A percentile compares a stretch with the other conserved stretches of the same genome.
Evolutionary conservation across 306 rosid species (phyloP).

Genomic region (Dryas drummondii): DNA sequence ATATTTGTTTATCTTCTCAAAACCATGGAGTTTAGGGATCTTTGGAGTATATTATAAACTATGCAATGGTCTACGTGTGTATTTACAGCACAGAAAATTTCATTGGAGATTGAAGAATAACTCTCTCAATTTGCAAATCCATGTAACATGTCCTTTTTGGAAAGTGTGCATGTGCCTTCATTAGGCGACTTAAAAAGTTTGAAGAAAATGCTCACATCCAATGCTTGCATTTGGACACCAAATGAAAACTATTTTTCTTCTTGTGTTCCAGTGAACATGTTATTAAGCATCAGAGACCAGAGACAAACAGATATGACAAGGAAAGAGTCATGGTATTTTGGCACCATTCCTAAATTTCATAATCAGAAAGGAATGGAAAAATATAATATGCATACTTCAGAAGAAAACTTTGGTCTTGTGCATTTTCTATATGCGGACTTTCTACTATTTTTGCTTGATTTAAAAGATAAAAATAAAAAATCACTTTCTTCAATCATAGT

Average conservation of each 20-base stretch:
- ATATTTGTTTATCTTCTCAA: constrained; percentile 30
- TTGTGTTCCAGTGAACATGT: not conserved
- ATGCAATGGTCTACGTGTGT: constrained; percentile 11
- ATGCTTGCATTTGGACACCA: constrained; percentile 1
- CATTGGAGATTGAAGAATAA: constrained; percentile 19
- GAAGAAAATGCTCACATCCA: constrained; percentile 35
- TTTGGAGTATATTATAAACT: constrained; percentile 21
- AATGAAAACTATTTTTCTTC: not conserved
- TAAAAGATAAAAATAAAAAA: not conserved
- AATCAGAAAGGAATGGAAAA: not conserved
- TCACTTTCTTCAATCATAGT: not conserved
- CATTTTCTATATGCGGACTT: not conserved
- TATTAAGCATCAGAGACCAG: not conserved
- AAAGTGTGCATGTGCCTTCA: constrained; percentile 41
- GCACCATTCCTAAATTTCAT: constrained; percentile 9
- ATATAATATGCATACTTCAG: not conserved
- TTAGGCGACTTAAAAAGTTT: constrained; percentile 17
- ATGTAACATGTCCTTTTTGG: constrained; percentile 47
- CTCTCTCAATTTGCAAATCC: constrained; percentile 22
- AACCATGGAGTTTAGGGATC: constrained; percentile 27
- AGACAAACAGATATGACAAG: not conserved
- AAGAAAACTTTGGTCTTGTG: not conserved
- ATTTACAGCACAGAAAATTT: not conserved
- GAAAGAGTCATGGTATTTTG: not conserved
- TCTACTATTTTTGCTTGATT: not conserved